Conservation (phyloP, 2,329 filamentous ascomycete genomes). For the Leptographium radiaticola region DNA sequence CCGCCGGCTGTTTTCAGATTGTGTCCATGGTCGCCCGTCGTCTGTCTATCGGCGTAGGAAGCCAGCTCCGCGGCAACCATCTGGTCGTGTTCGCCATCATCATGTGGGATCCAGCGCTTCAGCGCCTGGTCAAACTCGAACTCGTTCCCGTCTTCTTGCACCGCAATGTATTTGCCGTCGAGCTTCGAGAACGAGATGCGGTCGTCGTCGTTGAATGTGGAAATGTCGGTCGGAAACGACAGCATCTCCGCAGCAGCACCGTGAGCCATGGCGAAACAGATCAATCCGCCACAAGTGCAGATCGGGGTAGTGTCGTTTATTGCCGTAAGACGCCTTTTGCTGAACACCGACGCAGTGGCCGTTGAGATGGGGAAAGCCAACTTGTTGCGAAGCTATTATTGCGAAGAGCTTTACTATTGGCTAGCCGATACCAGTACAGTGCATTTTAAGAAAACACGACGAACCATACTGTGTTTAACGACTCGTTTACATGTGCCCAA, state of each 20-base stretch:
- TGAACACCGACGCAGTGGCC: not conserved
- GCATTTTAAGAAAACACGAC: too few species aligned
- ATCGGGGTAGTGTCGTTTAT: not conserved
- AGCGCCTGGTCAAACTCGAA: slow-evolving; percentile 65
- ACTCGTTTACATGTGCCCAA: too few species aligned
- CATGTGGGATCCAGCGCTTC: slow-evolving; percentile 58
- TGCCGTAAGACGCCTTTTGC: not conserved
- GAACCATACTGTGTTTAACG: not conserved
- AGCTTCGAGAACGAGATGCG: slow-evolving; percentile 80
- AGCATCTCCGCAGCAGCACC: slow-evolving; percentile 14
- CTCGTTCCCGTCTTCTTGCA: slow-evolving; percentile 72
- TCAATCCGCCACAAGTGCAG: too few species aligned
- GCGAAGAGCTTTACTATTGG: not conserved
- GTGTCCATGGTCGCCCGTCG: not conserved
- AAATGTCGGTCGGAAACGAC: slow-evolving; percentile 45
- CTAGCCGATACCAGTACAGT: not conserved
- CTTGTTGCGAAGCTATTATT: not conserved
- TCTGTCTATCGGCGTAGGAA: not conserved
- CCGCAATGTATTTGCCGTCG: slow-evolving; percentile 70
- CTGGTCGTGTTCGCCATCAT: slow-evolving; percentile 16
- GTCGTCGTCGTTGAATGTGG: slow-evolving; percentile 62
- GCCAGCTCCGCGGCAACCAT: slow-evolving; percentile 11
- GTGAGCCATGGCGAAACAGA: too few species aligned
- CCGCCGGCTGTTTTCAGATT: slow-evolving; percentile 6
- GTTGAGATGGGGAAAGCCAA: not conserved